Evolutionary conservation across 148 eudicot genomes (phyloP).

Genomic region (Vaccinium myrtillus): DNA sequence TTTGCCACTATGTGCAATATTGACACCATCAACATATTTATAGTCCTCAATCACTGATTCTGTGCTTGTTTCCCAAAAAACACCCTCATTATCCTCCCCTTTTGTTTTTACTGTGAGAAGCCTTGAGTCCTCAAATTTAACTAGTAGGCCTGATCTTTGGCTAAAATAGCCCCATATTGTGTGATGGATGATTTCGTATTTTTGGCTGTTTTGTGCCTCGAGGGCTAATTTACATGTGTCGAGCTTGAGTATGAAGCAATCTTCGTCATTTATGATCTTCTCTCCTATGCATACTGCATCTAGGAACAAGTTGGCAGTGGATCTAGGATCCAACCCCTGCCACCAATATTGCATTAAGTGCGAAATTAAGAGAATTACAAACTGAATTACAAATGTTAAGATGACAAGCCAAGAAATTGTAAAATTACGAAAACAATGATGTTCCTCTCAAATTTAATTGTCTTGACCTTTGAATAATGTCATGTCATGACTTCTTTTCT

Average conservation of each 20-base stretch:
- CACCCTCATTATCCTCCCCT: constrained; percentile 64
- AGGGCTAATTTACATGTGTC: constrained; percentile 77
- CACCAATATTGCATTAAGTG: not conserved
- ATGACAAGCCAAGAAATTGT: no score
- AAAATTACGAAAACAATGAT: not conserved
- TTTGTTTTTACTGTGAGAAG: constrained; percentile 62
- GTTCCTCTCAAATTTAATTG: no score
- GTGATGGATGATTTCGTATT: constrained; percentile 85
- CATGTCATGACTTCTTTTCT: no score
- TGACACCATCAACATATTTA: constrained; percentile 79
- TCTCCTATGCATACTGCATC: constrained; percentile 99
- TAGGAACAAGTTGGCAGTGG: constrained; percentile 70
- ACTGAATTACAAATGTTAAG: not conserved
- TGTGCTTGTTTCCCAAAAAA: constrained; percentile 93
- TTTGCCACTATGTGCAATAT: constrained; percentile 80
- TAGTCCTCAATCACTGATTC: constrained; percentile 87
- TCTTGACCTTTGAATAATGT: no score
- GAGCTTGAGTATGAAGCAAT: constrained; percentile 89
- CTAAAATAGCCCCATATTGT: constrained; percentile 97
- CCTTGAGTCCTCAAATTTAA: constrained; percentile 90
- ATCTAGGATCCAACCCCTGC: constrained; percentile 73
- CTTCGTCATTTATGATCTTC: constrained; percentile 85
- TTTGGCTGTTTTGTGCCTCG: constrained; percentile 63
- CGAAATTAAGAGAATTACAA: not conserved
- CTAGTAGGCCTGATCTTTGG: constrained; percentile 81